Percentiles rank a stretch among this genome's conserved stretches.
Evolutionary conservation across 2,329 filamentous ascomycete genomes (phyloP).

Genomic region (Didymella pomorum): DNA sequence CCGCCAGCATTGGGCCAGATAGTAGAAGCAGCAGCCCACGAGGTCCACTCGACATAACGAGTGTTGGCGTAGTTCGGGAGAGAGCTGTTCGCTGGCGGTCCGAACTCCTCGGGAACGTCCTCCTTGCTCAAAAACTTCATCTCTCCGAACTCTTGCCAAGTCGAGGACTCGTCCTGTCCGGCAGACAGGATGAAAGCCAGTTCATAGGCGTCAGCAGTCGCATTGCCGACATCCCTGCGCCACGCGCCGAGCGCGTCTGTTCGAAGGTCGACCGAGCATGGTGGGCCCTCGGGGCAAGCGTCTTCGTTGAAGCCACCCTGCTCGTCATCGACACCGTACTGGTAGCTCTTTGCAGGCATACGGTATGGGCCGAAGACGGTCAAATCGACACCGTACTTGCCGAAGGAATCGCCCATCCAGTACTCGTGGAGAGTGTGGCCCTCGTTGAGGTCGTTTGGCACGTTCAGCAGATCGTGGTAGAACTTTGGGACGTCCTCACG

Average conservation of each 20-base stretch:
- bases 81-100: conserved; percentile 56
- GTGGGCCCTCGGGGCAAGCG: conserved; percentile 56
- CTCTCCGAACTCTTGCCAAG: conserved; percentile 66
- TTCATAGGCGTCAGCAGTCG: conserved; percentile 58
- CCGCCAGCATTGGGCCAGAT: conserved; percentile 64
- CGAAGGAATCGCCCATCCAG: conserved; percentile 65
- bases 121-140: conserved; percentile 60
- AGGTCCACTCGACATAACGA: conserved; percentile 63
- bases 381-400: conserved; percentile 62
- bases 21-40: conserved; percentile 60
- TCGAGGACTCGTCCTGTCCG: conserved; percentile 64
- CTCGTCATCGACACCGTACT: conserved; percentile 60
- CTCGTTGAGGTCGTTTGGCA: conserved; percentile 59
- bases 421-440: conserved; percentile 64
- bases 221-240: conserved; percentile 61
- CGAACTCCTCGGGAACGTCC: conserved; percentile 60
- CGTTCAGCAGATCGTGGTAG: conserved; percentile 62
- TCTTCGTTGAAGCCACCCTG: conserved; percentile 57
- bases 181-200: conserved; percentile 64
- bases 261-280: conserved; percentile 59
- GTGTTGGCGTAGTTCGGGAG: conserved; percentile 59
- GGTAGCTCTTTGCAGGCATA: conserved; percentile 58
- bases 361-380: conserved; percentile 62
- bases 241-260: conserved; percentile 60
- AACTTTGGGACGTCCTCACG: conserved; percentile 60